phyloP scores from a whole-genome alignment of 106 monocot species.

The Dendrobium huoshanense region DNA sequence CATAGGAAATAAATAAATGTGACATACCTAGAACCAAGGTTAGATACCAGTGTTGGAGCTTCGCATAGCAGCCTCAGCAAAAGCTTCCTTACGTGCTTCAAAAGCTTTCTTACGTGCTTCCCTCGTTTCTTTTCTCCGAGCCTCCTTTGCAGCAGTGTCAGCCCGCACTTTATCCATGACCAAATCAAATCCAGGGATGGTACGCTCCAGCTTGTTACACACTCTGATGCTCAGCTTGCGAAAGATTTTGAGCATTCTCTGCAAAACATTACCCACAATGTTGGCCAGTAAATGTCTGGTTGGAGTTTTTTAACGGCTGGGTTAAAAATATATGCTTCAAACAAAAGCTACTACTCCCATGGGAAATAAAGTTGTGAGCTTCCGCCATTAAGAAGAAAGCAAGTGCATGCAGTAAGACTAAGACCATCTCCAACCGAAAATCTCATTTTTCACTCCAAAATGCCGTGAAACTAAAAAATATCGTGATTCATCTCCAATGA shows the following conservation, averaged over 20 bases:
- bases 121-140: conserved; percentile 25
- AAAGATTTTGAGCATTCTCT: conserved; percentile 52
- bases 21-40: too few relatives aligned
- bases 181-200: conserved; percentile 52
- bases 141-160: conserved; percentile 21
- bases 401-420: neutral
- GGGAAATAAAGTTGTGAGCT: neutral
- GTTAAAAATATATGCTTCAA: neutral
- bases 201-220: conserved; percentile 36
- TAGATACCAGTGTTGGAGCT: too few relatives aligned
- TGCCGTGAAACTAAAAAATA: too few relatives aligned
- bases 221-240: conserved; percentile 61
- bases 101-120: conserved; percentile 10
- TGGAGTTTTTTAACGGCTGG: neutral
- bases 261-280: conserved; percentile 5
- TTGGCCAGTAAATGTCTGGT: neutral
- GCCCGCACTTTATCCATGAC: conserved; percentile 54
- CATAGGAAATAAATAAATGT: too few relatives aligned
- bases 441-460: too few relatives aligned
- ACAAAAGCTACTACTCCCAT: neutral
- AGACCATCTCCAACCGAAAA: too few relatives aligned
- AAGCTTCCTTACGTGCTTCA: conserved; percentile 13
- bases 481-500: too few relatives aligned
- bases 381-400: neutral
- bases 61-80: neutral